Evolutionary conservation across 2,329 filamentous ascomycete genomes (phyloP), one percentile per base, ranked within the genome.

Genomic region (Cytospora piceae): DNA sequence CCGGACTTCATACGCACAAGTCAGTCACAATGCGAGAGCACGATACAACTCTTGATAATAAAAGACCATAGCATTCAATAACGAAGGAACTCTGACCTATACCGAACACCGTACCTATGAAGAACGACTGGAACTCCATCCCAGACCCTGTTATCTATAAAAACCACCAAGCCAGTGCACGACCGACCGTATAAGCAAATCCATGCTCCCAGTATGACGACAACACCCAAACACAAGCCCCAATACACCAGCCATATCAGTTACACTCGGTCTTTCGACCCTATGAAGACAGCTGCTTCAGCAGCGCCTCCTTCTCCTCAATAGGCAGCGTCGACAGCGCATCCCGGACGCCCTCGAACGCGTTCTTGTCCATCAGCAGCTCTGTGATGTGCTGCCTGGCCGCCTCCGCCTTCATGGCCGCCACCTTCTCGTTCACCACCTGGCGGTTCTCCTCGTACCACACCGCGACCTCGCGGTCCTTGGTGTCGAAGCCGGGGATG

Each of bases 371-470:
- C 64, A 83, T 82, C 54, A 68, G 32, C 56, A 68, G 34, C 61
- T 67, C 65, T 5, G 64, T 83, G 24, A 68, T 65, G 52, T 68
- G 67, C 27, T 58, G 29, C 22, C 60, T 58, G 9, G 65, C 64
- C 15, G 86, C 82, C 62, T 95, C 90, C 6, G 86, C 85, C 85
- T 93, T 95, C 74, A 98, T 83, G 15, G 83, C 80, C 77, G 97
- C 93, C 32, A 98, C 87, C 86, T 95, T 96, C 69, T 90, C 86
- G 69, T 90, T 85, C 59, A 99, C 88, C 51, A 82, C 81, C 83
- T 94, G 92, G 75, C 92, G 85, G 81, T 98, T 95, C 81, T 94
- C 90, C 83, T 99, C 95, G 76, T 97, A 98, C 95, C 95, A 99
- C 72, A 90, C 85, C 4, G 94, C 92, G 32, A 97, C 95, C 71